Evolutionary conservation across 2,329 filamentous ascomycete species (phyloP).

Genomic region (Myriangium duriaei): DNA sequence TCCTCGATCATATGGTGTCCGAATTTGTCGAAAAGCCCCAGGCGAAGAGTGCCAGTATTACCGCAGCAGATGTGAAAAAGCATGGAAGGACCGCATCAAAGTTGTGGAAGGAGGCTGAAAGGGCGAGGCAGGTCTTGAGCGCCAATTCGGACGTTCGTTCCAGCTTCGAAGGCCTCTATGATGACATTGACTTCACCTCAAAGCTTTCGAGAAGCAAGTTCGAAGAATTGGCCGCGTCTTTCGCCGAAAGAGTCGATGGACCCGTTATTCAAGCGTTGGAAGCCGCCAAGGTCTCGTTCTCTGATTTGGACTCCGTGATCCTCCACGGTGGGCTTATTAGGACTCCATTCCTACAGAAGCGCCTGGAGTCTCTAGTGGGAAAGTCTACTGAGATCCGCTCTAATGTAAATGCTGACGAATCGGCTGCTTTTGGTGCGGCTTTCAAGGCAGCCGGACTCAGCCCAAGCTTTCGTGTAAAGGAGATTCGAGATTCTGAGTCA

Average conservation of each 20-base stretch:
- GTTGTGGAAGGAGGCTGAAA: constrained; percentile 85
- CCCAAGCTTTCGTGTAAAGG: constrained; percentile 94
- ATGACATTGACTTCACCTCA: constrained; percentile 88
- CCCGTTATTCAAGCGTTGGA: constrained; percentile 65
- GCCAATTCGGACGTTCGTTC: constrained; percentile 74
- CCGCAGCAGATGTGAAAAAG: constrained; percentile 49
- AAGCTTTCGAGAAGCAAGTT: constrained; percentile 71
- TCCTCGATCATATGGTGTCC: constrained; percentile 76
- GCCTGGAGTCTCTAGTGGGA: constrained; percentile 64
- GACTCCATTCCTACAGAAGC: constrained; percentile 87
- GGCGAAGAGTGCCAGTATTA: constrained; percentile 52
- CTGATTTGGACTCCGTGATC: constrained; percentile 78
- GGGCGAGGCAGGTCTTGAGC: constrained; percentile 76
- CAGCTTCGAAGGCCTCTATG: constrained; percentile 78
- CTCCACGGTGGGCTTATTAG: constrained; percentile 82
- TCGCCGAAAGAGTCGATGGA: constrained; percentile 54
- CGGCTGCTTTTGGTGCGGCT: constrained; percentile 87
- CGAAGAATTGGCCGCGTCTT: constrained; percentile 59
- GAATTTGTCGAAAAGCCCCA: constrained; percentile 57
- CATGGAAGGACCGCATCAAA: constrained; percentile 81
- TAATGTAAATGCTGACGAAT: constrained; percentile 95
- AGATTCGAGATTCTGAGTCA: constrained; percentile 73
- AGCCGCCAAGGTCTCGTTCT: constrained; percentile 57
- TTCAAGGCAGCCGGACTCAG: constrained; percentile 89
- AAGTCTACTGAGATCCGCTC: constrained; percentile 67